phyloP scores from a whole-genome alignment of 2,329 filamentous ascomycete species.

The Hypoxylon sp. region DNA sequence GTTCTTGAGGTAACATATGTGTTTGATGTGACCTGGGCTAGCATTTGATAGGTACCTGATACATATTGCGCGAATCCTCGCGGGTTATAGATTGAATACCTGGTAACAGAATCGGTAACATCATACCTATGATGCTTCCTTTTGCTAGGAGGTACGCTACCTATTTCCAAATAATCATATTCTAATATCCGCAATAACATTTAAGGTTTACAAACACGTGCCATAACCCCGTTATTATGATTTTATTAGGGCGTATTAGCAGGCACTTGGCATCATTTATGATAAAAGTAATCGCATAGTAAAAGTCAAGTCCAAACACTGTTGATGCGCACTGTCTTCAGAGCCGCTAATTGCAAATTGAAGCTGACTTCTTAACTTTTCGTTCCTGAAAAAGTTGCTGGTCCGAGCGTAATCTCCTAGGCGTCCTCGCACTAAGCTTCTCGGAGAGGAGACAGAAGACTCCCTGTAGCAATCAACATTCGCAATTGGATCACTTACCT shows the following conservation, averaged over 20 bases:
- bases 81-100: neutral
- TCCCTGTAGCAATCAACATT: constrained; percentile 11
- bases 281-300: neutral
- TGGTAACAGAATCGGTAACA: neutral
- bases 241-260: no score
- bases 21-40: neutral
- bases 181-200: neutral
- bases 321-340: neutral
- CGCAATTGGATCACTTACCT: constrained; percentile 24
- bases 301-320: neutral
- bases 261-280: neutral
- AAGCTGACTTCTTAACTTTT: neutral
- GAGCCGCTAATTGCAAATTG: neutral
- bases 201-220: neutral
- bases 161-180: neutral
- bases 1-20: neutral
- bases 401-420: constrained; percentile 20
- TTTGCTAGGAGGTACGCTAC: neutral
- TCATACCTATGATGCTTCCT: neutral
- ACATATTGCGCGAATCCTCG: neutral
- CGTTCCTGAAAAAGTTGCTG: constrained; percentile 28
- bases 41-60: neutral
- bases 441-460: constrained; percentile 10
- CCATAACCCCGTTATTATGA: neutral
- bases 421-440: neutral